These are phyloP conservation scores for Diutina pseudorugosa DNA, from an alignment of 1,139 yeast genomes.

Conservation along the genomic window DNA sequence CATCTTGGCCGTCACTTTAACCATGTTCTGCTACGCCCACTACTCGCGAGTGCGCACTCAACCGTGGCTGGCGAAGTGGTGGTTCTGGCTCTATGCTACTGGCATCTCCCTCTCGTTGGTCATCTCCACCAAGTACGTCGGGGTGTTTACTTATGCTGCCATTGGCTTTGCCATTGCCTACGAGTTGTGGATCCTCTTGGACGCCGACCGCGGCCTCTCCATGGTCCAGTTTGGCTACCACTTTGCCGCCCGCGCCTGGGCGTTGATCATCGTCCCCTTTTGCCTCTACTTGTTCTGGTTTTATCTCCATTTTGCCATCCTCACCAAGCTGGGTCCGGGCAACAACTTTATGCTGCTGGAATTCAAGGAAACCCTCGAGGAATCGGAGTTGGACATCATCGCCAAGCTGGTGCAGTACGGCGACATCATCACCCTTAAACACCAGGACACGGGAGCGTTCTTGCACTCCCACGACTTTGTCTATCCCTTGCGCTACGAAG, in stretches of 20 bases:
- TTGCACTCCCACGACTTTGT: slow-evolving; percentile 66
- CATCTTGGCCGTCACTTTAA: slow-evolving; percentile 66
- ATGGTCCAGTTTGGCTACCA: slow-evolving; percentile 51
- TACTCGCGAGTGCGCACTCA: slow-evolving; percentile 59
- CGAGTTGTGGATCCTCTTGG: slow-evolving; percentile 83
- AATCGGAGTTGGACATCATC: slow-evolving; percentile 62
- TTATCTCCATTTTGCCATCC: slow-evolving; percentile 74
- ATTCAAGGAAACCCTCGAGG: slow-evolving; percentile 84
- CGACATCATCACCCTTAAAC: slow-evolving; percentile 67
- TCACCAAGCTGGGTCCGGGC: slow-evolving; percentile 88
- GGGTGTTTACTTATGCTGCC: slow-evolving; percentile 79
- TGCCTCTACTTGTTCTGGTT: slow-evolving; percentile 84
- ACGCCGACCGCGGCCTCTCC: slow-evolving; percentile 56
- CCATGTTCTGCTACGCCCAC: slow-evolving; percentile 66
- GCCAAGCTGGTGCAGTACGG: slow-evolving; percentile 64
- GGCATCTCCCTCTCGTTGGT: slow-evolving; percentile 85
- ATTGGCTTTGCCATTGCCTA: slow-evolving; percentile 76
- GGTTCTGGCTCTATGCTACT: slow-evolving; percentile 73
- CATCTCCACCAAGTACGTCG: slow-evolving; percentile 90
- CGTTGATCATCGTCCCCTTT: slow-evolving; percentile 73
- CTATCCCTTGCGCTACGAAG: slow-evolving; percentile 90
- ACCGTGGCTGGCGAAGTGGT: slow-evolving; percentile 69
- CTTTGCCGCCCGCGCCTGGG: slow-evolving; percentile 61
- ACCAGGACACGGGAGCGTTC: slow-evolving; percentile 60
- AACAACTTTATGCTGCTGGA: slow-evolving; percentile 87